A percentile compares a stretch with the other conserved stretches of the same genome.
Conservation (phyloP, 495 filamentous ascomycete genomes). For the Friedmanniomyces endolithicus region DNA sequence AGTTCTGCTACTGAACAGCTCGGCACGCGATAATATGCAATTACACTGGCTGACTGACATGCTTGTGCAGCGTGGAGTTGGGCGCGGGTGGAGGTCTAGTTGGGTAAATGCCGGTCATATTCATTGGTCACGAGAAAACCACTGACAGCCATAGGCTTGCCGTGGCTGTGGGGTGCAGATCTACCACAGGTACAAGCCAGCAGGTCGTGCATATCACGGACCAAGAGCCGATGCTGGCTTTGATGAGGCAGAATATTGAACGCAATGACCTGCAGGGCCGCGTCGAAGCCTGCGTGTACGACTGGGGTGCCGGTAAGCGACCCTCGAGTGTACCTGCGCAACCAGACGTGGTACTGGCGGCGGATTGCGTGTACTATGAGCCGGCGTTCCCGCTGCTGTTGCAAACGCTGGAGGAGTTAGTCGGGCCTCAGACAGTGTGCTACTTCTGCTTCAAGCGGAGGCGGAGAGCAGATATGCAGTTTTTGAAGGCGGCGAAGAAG, state of each 20-base stretch:
- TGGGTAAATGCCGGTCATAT: conserved; percentile 39
- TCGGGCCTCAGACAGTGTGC: conserved; percentile 45
- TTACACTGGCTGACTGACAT: not conserved
- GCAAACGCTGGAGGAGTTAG: conserved; percentile 49
- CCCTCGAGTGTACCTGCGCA: conserved; percentile 38
- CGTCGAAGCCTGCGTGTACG: conserved; percentile 51
- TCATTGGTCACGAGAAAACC: not conserved
- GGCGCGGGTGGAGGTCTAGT: conserved; percentile 88
- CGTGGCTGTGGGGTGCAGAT: conserved; percentile 47
- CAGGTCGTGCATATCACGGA: conserved; percentile 63
- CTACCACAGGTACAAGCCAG: conserved; percentile 8
- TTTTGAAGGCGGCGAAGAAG: conserved; percentile 37
- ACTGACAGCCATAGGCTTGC: conserved; percentile 37
- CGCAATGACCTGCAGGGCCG: conserved; percentile 55
- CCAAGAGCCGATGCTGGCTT: conserved; percentile 63
- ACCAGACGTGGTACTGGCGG: conserved; percentile 75
- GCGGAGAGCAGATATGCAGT: conserved; percentile 42
- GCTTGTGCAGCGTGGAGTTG: conserved; percentile 60
- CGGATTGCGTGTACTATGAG: conserved; percentile 93
- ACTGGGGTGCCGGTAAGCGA: conserved; percentile 51
- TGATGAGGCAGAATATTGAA: conserved; percentile 73
- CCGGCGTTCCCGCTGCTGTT: conserved; percentile 81
- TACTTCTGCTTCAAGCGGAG: conserved; percentile 96
- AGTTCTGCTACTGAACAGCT: too few species aligned
- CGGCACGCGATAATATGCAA: too few species aligned